Evolutionary conservation across 495 filamentous ascomycete species (phyloP).

Genomic region (Hypoxylon rickii): DNA sequence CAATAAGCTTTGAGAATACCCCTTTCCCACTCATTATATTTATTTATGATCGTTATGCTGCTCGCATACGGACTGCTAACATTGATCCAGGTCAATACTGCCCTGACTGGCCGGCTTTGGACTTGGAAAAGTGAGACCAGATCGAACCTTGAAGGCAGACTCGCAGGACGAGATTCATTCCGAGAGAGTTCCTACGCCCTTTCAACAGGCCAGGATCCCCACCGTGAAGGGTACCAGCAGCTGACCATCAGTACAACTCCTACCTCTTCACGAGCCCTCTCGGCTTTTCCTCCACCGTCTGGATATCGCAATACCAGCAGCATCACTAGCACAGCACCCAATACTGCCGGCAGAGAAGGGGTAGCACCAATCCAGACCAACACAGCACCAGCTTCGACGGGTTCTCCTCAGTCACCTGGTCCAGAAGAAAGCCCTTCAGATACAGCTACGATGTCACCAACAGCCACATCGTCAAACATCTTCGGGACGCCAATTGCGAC

Average conservation of each 20-base stretch:
- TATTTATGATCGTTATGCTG: constrained; percentile 14
- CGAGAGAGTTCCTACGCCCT: constrained; percentile 10
- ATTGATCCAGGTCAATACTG: constrained; percentile 27
- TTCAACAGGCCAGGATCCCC: constrained; percentile 1
- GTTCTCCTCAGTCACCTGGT: neutral
- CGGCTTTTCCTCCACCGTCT: constrained; percentile 10
- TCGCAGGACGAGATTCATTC: constrained; percentile 1
- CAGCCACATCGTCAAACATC: constrained; percentile 42
- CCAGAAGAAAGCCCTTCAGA: neutral
- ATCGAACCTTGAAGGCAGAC: constrained; percentile 4
- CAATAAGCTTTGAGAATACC: neutral
- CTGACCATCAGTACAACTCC: constrained; percentile 8
- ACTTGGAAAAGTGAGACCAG: constrained; percentile 1
- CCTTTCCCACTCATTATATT: constrained; percentile 5
- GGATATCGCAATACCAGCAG: constrained; percentile 39
- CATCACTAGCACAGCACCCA: constrained; percentile 7
- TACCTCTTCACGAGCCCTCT: constrained; percentile 10
- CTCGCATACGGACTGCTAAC: constrained; percentile 32
- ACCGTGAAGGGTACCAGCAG: constrained; percentile 25
- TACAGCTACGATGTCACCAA: constrained; percentile 22
- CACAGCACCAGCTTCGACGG: constrained; percentile 8
- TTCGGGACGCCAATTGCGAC: constrained; percentile 64
- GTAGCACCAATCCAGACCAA: constrained; percentile 10
- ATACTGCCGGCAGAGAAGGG: constrained; percentile 4
- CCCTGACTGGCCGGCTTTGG: constrained; percentile 18